These are phyloP conservation scores for Rhodotorula toruloides DNA, from an alignment of 768 basidiomycete species.

Conservation along the genomic window DNA sequence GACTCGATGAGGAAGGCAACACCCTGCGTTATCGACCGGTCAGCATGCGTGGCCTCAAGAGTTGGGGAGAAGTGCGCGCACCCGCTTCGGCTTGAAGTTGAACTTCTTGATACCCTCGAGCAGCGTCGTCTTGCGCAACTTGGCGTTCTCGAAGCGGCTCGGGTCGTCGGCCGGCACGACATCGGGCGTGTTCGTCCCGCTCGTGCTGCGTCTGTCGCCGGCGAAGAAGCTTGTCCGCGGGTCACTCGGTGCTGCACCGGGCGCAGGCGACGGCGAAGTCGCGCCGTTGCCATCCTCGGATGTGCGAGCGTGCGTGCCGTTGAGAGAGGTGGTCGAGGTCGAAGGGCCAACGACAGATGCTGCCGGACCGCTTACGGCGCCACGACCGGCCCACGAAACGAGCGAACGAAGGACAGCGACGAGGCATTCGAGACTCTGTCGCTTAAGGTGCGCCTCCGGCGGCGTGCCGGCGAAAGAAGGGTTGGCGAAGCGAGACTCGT, in stretches of 20 bases:
- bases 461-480: constrained; percentile 40
- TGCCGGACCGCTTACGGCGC: constrained; percentile 13
- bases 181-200: constrained; percentile 68
- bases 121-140: constrained; percentile 89
- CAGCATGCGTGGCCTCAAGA: too few species aligned
- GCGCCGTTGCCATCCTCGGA: constrained; percentile 30
- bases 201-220: constrained; percentile 2
- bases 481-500: constrained; percentile 51
- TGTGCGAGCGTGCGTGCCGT: constrained; percentile 8
- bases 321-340: constrained; percentile 20
- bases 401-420: constrained; percentile 81
- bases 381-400: constrained; percentile 65
- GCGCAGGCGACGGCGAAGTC: constrained; percentile 15
- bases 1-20: constrained; percentile 79
- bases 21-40: constrained; percentile 55
- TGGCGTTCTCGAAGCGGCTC: constrained; percentile 84
- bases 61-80: constrained; percentile 47
- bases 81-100: constrained; percentile 96
- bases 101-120: constrained; percentile 95
- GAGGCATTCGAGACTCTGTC: constrained; percentile 92
- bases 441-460: constrained; percentile 68
- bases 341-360: constrained; percentile 38
- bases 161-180: constrained; percentile 69
- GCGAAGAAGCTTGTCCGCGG: not conserved
- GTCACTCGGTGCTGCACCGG: not conserved